Conservation (phyloP, 78 protist genomes). For the Pigoraptor vietnamica region DNA sequence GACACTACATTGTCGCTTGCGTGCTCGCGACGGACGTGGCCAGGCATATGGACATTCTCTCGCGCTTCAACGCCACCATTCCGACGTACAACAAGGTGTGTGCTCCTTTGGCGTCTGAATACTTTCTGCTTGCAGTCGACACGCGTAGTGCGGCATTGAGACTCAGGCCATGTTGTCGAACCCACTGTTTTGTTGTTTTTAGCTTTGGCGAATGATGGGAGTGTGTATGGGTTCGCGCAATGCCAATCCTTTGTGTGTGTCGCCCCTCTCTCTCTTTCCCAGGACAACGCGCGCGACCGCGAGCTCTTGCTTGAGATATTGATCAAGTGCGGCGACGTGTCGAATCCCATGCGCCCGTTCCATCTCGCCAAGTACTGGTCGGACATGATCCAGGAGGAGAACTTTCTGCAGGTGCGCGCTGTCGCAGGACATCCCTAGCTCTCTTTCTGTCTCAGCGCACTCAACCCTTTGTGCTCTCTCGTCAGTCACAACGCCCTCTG, state of each 20-base stretch:
- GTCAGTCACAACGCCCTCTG: too few relatives aligned
- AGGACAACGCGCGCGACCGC: not conserved
- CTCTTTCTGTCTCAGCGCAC: not conserved
- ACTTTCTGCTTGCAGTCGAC: too few relatives aligned
- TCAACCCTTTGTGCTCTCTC: too few relatives aligned
- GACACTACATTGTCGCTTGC: not conserved
- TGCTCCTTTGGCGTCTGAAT: too few relatives aligned
- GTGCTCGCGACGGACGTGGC: constrained; percentile 16
- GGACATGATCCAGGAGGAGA: not conserved
- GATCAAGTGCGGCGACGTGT: not conserved
- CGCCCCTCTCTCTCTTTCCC: not conserved
- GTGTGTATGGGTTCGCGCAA: not conserved
- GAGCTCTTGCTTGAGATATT: not conserved
- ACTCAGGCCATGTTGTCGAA: too few relatives aligned
- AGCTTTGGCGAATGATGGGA: not conserved
- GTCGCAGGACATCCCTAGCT: not conserved
- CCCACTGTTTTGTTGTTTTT: too few relatives aligned
- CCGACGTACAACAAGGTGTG: not conserved
- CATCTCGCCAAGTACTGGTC: constrained; percentile 3
- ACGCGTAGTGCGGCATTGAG: too few relatives aligned
- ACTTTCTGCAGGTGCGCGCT: not conserved
- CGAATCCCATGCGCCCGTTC: not conserved
- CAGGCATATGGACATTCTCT: not conserved
- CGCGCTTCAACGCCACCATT: not conserved
- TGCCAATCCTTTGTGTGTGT: too few relatives aligned